Evolutionary conservation across 768 basidiomycete genomes (phyloP).

Genomic region (Termitomyces bulborhizus): DNA sequence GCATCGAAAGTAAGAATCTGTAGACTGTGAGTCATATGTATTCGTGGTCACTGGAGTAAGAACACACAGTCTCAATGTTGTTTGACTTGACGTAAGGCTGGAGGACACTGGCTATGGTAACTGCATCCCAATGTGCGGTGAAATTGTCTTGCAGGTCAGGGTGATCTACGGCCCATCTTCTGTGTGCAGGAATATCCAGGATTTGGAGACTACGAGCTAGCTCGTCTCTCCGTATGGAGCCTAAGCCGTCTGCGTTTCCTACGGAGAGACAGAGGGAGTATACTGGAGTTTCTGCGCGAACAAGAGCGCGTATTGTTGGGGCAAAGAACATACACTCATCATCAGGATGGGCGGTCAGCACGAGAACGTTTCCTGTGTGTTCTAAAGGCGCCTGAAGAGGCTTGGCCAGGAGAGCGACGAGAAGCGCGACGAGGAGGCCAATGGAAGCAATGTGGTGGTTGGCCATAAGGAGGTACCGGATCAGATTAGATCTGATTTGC

Average conservation of each 20-base stretch:
- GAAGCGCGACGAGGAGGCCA: constrained; percentile 23
- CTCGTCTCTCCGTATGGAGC: constrained; percentile 52
- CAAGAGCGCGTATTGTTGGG: constrained; percentile 66
- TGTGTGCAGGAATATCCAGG: constrained; percentile 52
- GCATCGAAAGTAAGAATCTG: constrained; percentile 86
- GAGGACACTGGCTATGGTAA: constrained; percentile 52
- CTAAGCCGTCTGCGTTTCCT: constrained; percentile 78
- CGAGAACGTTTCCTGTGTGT: constrained; percentile 32
- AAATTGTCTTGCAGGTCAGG: constrained; percentile 74
- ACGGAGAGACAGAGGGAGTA: constrained; percentile 69
- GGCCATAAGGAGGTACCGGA: not conserved
- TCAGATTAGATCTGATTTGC: constrained; percentile 9
- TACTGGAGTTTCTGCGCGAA: constrained; percentile 5
- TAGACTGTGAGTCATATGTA: not conserved
- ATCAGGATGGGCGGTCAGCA: constrained; percentile 91
- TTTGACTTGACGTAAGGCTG: constrained; percentile 51
- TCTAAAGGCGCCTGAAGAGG: constrained; percentile 20
- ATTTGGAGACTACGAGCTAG: constrained; percentile 56
- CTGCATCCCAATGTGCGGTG: constrained; percentile 55
- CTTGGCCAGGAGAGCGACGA: constrained; percentile 24
- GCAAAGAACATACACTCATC: constrained; percentile 95
- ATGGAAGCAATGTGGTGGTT: constrained; percentile 15
- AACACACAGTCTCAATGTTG: constrained; percentile 57
- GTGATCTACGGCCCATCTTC: constrained; percentile 60
- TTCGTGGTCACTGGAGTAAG: constrained; percentile 1